Evolutionary conservation across 2,329 filamentous ascomycete genomes (phyloP), one percentile per base, ranked within the genome.

Genomic region (Cytospora chrysosperma): DNA sequence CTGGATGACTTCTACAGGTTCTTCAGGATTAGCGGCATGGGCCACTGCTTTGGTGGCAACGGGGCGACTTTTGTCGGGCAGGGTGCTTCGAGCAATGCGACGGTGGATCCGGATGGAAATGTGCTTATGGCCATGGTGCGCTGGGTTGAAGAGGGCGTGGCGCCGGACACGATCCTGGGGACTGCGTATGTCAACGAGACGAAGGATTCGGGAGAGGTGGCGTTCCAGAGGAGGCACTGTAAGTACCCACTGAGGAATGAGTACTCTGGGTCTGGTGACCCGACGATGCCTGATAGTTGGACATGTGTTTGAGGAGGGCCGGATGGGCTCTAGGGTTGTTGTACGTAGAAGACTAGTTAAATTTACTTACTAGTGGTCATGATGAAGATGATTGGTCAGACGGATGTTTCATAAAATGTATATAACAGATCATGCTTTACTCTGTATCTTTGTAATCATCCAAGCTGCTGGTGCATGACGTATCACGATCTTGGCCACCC

Each of bases 21-120:
- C 71, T 85, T 86, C 75, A 76, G 76, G 28, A 77, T 85, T 66
- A 77, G 77, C 15, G 82, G 83, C 10, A 81, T 83, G 74, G 75
- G 71, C 1, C 83, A 86, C 70, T 86, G 83, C 68, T 63, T 55
- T 6, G 78, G 79, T 9, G 82, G 82, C 8, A 68, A 69, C 19
- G 80, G 79, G 2, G 78, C 79, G 1, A 71, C 61, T 0, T 66
- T 66, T 8, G 70, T 76, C 24, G 72, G 74, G 3, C 72, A 76
- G 34, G 59, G 43, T 51, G 19, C 60, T 62, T 9, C 49, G 67
- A 4, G 69, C 70, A 13, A 72, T 3, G 58, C 77, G 70, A 13
- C 65, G 28, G 13, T 64, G 8, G 72, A 78, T 9, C 74, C 78
- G 0, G 72, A 76, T 6, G 70, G 77, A 49, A 82, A 82, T 56